Base-by-base conservation (phyloP, 805 yeast genomes). In the Cyberlindnera sargentensis region DNA sequence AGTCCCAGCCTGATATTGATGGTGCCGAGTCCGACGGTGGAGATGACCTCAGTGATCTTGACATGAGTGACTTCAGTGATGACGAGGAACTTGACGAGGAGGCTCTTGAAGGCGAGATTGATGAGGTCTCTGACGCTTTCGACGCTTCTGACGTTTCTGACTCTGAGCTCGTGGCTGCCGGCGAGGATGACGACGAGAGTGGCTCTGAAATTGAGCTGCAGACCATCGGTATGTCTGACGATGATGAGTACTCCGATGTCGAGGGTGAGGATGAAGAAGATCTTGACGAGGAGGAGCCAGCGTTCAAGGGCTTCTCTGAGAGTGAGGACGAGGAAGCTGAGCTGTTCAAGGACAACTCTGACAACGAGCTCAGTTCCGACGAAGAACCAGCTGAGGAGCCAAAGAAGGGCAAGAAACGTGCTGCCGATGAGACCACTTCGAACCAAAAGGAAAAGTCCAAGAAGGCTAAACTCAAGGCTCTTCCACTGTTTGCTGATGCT, bases 401-500 rank as follows among this genome's bases (percentile, higher is more conserved):
- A 58, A 43, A 47, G 51, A 26, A 58, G 53, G 46, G 53, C 24
- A 52, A 51, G 58, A 56, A 63, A 45, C 65, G 66, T 36, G 40
- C 63, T 47, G 40, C 56, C 42, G 36, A 56, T 41, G 39, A 56
- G 44, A 23, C 51, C 39, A 27, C 40, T 30, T 45, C 51, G 38
- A 50, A 50, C 36, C 41, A 42, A 6, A 45, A 47, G 37, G 32
- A 45, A n/a, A 46, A 59, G 54, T 43, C 71, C 20, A 79, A 75
- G 68, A 78, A 71, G 58, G 64, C 70, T 37, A 80, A 76, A 61
- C 66, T 84, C 56, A 80, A 76, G 57, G 78, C 73, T 38, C 68
- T 90, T 47, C 97, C 97, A 24, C 71, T 80, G 23, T 90, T 88
- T 67, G 97, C 96, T 1, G 81, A 89, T 37, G 95, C 81, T 8